phyloP scores from a whole-genome alignment of 441 rosid species.

The Erodium moschatum region DNA sequence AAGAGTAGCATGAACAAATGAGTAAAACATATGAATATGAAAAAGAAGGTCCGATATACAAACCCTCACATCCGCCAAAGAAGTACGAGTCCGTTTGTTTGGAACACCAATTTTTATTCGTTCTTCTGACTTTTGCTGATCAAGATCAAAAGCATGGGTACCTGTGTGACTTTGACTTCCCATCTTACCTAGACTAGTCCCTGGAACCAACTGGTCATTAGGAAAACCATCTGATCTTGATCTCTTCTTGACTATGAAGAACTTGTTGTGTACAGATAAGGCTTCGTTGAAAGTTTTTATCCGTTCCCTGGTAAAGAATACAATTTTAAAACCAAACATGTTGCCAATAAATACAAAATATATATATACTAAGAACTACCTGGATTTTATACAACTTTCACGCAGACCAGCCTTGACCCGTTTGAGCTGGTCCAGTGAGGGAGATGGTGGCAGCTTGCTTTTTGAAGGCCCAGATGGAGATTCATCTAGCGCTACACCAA shows the following conservation, averaged over 20 bases:
- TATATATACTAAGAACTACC: conserved; percentile 43
- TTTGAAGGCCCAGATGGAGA: conserved; percentile 48
- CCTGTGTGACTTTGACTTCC: conserved; percentile 60
- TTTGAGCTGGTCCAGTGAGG: conserved; percentile 72
- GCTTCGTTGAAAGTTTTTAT: conserved; percentile 67
- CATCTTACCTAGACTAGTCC: conserved; percentile 58
- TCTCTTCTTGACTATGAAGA: conserved; percentile 74
- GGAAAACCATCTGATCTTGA: conserved; percentile 65
- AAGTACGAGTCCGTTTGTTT: conserved; percentile 88
- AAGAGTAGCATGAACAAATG: not conserved
- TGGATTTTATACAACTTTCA: conserved; percentile 63
- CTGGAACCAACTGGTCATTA: conserved; percentile 50
- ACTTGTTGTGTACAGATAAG: conserved; percentile 68
- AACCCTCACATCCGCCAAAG: conserved; percentile 69
- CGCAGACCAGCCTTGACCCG: conserved; percentile 57
- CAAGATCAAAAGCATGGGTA: conserved; percentile 59
- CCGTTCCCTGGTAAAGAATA: conserved; percentile 63
- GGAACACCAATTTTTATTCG: conserved; percentile 57
- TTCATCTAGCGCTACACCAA: conserved; percentile 69
- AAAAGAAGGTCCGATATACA: conserved; percentile 23
- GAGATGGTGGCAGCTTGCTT: conserved; percentile 51
- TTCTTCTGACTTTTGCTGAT: conserved; percentile 66
- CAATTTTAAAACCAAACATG: conserved; percentile 28
- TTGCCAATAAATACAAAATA: conserved; percentile 14
- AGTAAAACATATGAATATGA: not conserved